Evolutionary conservation across 768 basidiomycete genomes (phyloP).

Genomic region (Leccinum uliginosum): DNA sequence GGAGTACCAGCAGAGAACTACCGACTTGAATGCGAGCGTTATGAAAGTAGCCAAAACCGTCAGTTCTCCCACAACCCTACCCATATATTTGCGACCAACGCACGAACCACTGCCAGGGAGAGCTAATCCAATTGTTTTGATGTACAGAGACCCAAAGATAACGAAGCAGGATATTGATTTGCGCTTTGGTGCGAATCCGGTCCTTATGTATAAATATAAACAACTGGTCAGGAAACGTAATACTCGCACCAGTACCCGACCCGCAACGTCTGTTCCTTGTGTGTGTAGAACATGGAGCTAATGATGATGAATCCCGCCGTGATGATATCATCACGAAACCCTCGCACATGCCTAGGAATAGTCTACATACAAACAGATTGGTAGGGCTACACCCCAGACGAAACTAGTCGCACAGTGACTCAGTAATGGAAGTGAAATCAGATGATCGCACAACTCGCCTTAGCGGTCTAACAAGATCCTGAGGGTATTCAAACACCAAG

Average conservation of each 20-base stretch:
- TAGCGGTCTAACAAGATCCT: constrained; percentile 77
- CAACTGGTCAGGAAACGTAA: not conserved
- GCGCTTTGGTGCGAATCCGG: constrained; percentile 37
- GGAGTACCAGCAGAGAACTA: constrained; percentile 51
- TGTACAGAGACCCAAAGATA: constrained; percentile 63
- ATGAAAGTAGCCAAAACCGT: no score
- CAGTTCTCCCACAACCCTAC: not conserved
- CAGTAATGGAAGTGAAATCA: not conserved
- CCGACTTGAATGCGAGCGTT: constrained; percentile 50
- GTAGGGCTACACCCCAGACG: constrained; percentile 55
- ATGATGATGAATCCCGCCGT: constrained; percentile 78
- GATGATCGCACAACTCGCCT: constrained; percentile 39
- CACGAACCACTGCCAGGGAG: constrained; percentile 72
- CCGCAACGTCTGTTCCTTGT: constrained; percentile 61
- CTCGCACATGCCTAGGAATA: constrained; percentile 72
- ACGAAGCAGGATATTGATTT: constrained; percentile 68
- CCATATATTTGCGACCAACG: not conserved
- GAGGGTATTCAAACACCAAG: constrained; percentile 68
- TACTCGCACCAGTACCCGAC: constrained; percentile 76
- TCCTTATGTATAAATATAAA: no score
- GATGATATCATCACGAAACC: constrained; percentile 57
- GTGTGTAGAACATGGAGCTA: constrained; percentile 74
- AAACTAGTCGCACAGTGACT: not conserved
- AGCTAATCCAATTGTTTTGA: constrained; percentile 49
- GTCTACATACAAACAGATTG: constrained; percentile 55